These are phyloP conservation scores for Colletotrichum costaricense DNA, from an alignment of 2,329 filamentous ascomycete genomes.

Conservation along the genomic window DNA sequence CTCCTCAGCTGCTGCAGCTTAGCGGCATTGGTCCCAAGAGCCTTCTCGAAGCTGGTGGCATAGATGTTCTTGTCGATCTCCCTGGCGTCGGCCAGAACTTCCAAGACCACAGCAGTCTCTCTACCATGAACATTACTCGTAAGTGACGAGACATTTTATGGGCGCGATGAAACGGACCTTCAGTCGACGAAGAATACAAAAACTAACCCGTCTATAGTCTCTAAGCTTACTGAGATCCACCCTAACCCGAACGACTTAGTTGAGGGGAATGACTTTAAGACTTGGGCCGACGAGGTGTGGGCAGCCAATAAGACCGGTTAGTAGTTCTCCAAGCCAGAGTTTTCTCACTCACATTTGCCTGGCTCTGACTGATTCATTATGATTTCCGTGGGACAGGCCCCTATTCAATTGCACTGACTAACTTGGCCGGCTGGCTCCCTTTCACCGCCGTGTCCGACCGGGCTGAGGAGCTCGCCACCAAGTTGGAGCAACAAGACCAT, in stretches of 20 bases:
- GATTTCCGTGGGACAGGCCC: slow-evolving; percentile 33
- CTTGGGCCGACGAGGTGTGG: slow-evolving; percentile 33
- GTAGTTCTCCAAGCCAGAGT: neutral
- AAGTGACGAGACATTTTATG: neutral
- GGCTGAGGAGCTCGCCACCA: slow-evolving; percentile 45
- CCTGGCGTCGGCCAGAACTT: slow-evolving; percentile 58
- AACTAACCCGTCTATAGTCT: neutral
- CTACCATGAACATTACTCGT: slow-evolving; percentile 33
- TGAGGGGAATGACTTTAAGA: slow-evolving; percentile 29
- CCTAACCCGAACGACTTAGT: slow-evolving; percentile 29
- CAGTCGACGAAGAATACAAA: neutral
- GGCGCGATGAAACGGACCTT: neutral
- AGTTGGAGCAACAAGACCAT: slow-evolving; percentile 46
- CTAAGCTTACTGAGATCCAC: slow-evolving; percentile 33
- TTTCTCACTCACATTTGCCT: neutral
- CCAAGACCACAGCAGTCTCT: slow-evolving; percentile 50
- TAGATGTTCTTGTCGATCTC: slow-evolving; percentile 51
- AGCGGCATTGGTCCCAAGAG: slow-evolving; percentile 55
- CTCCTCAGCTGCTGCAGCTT: slow-evolving; percentile 54
- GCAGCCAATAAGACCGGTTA: slow-evolving; percentile 35
- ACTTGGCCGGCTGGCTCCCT: slow-evolving; percentile 49
- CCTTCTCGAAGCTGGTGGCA: slow-evolving; percentile 47
- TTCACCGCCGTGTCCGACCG: slow-evolving; percentile 47
- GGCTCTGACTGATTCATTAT: neutral
- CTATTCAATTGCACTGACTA: slow-evolving; percentile 47